Percentiles rank a stretch among this genome's conserved stretches.
phyloP scores from a whole-genome alignment of 352 stramenopile genomes.

The Phytophthora cactorum region DNA sequence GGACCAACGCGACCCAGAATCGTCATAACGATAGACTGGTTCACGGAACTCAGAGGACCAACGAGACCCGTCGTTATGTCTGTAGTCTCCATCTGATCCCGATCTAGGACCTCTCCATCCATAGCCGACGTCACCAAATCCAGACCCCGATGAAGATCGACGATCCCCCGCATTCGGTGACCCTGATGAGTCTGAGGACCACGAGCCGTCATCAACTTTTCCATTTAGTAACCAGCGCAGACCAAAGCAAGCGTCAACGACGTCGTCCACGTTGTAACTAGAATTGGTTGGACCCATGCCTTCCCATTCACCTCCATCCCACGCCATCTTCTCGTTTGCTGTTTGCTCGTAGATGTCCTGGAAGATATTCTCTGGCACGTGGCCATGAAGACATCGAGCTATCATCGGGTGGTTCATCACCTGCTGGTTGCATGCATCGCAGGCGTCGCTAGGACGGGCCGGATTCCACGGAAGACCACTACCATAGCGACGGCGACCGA shows the following conservation, averaged over 20 bases:
- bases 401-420: conserved; percentile 29
- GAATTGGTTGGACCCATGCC: neutral
- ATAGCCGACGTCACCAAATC: conserved; percentile 18
- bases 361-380: conserved; percentile 36
- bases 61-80: conserved; percentile 11
- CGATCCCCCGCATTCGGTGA: conserved; percentile 4
- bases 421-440: conserved; percentile 20
- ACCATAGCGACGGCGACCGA: conserved; percentile 44
- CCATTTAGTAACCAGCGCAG: conserved; percentile 25
- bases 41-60: conserved; percentile 8
- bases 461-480: conserved; percentile 42
- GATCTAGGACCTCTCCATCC: conserved; percentile 10
- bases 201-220: conserved; percentile 14
- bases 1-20: conserved; percentile 22
- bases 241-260: conserved; percentile 29
- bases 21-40: conserved; percentile 24
- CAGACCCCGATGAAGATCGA: conserved; percentile 12
- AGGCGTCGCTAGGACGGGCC: conserved; percentile 24
- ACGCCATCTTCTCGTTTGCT: conserved; percentile 15
- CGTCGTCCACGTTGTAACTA: conserved; percentile 13
- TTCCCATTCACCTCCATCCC: conserved; percentile 23
- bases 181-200: conserved; percentile 16
- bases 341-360: conserved; percentile 19
- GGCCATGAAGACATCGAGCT: conserved; percentile 30
- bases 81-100: conserved; percentile 9